These are phyloP conservation scores for Trichosporon sp. DNA, from an alignment of 1,284 basidiomycete species.

Conservation along the genomic window DNA sequence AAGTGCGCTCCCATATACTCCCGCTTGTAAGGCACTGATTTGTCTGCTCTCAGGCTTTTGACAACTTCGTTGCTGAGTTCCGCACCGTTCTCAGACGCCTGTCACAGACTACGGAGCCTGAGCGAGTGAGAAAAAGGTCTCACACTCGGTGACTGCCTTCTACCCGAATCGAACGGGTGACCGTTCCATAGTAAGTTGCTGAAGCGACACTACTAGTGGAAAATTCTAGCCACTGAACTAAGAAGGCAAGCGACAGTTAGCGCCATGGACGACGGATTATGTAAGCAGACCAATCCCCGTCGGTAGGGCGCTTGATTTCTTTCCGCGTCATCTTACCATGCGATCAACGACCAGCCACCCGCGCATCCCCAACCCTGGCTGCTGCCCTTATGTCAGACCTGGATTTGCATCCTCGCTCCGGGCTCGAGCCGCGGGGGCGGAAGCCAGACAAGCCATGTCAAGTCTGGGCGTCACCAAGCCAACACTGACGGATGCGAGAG, in stretches of 20 bases:
- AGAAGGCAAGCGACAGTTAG: neutral
- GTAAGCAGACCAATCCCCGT: neutral
- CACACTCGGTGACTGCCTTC: neutral
- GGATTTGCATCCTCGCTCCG: neutral
- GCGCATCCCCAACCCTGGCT: neutral
- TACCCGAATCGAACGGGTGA: constrained; percentile 4
- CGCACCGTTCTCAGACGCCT: too few species aligned
- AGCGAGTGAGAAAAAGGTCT: neutral
- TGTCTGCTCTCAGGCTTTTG: too few species aligned
- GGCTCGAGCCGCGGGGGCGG: neutral
- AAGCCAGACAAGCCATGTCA: neutral
- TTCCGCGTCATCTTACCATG: neutral
- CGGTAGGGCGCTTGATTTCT: neutral
- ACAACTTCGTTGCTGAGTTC: too few species aligned
- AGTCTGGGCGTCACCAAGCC: neutral
- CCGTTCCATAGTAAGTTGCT: neutral
- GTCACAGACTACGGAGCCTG: too few species aligned
- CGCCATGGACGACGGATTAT: neutral
- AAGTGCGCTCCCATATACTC: too few species aligned
- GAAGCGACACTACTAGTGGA: neutral
- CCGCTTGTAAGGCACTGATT: too few species aligned
- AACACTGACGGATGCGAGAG: neutral
- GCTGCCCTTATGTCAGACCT: neutral
- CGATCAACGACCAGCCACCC: neutral
- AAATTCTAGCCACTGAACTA: constrained; percentile 5